Percentiles rank a stretch among this genome's conserved stretches.
Conservation (phyloP, 306 rosid genomes). For the Cucumis cinereus region DNA sequence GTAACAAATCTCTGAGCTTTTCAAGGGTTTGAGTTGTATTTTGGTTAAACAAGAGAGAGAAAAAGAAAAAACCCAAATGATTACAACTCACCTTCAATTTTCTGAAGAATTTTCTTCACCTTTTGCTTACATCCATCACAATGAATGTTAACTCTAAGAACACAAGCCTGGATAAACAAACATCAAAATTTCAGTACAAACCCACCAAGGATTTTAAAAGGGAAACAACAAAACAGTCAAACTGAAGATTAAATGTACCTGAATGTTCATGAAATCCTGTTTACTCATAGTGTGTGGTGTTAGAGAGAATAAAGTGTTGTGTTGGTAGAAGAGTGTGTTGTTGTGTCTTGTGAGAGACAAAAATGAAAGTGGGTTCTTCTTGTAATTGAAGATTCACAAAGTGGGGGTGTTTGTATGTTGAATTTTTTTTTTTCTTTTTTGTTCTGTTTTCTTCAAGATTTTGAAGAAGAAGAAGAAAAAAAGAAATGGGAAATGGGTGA, state of each 20-base stretch:
- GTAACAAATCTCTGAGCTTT: not conserved
- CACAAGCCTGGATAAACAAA: slow-evolving; percentile 40
- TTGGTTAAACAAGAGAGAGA: not conserved
- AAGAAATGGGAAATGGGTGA: not conserved
- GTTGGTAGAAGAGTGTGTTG: not conserved
- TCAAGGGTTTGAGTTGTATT: not conserved
- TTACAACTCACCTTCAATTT: slow-evolving; percentile 53
- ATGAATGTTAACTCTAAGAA: slow-evolving; percentile 65
- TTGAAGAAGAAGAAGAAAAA: not conserved
- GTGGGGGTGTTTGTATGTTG: slow-evolving; percentile 3
- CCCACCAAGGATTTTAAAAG: not conserved
- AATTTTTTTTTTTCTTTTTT: not conserved
- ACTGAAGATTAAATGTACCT: slow-evolving; percentile 26
- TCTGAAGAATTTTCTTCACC: slow-evolving; percentile 72
- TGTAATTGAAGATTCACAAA: slow-evolving; percentile 12
- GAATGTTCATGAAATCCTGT: slow-evolving; percentile 62
- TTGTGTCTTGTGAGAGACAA: slow-evolving; percentile 9
- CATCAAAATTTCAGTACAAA: not conserved
- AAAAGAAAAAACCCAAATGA: not conserved
- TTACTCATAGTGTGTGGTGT: slow-evolving; percentile 39
- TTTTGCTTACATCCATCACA: slow-evolving; percentile 81
- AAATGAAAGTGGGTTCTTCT: slow-evolving; percentile 19
- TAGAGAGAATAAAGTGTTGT: not conserved
- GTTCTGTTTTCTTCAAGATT: not conserved
- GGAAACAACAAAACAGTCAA: too few relatives aligned